phyloP scores from a whole-genome alignment of 1,139 yeast species.

The Taphrina wiesneri region DNA sequence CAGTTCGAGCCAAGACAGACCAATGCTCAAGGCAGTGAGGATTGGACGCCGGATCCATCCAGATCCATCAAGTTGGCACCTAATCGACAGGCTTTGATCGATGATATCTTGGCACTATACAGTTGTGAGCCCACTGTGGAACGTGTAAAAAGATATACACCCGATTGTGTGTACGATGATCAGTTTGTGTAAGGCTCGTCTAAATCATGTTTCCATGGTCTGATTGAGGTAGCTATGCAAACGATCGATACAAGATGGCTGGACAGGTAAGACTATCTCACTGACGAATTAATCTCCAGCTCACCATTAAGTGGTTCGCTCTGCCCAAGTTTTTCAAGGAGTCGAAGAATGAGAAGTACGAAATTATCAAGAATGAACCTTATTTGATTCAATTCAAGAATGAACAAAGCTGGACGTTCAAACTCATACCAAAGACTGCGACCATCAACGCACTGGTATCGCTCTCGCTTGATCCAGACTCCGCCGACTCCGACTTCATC shows the following conservation, averaged over 20 bases:
- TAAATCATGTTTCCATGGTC: neutral
- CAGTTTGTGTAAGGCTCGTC: neutral
- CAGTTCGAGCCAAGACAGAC: constrained; percentile 3
- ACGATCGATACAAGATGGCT: constrained; percentile 12
- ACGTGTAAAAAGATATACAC: constrained; percentile 6
- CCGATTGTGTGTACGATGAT: constrained; percentile 17
- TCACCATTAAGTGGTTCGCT: neutral
- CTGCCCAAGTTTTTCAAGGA: constrained; percentile 13
- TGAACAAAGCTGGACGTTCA: constrained; percentile 9
- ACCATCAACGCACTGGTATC: constrained; percentile 8
- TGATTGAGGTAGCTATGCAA: neutral
- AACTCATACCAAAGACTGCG: constrained; percentile 3
- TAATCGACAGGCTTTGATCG: constrained; percentile 4
- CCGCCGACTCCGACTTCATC: constrained; percentile 9
- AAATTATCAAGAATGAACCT: constrained; percentile 6
- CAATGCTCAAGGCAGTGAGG: constrained; percentile 18
- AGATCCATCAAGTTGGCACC: constrained; percentile 5
- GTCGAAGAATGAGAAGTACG: constrained; percentile 12
- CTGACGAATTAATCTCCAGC: neutral
- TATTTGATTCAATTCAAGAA: constrained; percentile 7
- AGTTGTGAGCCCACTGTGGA: constrained; percentile 12
- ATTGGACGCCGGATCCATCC: constrained; percentile 15
- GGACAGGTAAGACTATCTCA: neutral
- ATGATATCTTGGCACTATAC: constrained; percentile 10
- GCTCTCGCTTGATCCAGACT: constrained; percentile 4